phyloP scores from a whole-genome alignment of 1,284 basidiomycete genomes.

The Sanghuangporus baumii region DNA sequence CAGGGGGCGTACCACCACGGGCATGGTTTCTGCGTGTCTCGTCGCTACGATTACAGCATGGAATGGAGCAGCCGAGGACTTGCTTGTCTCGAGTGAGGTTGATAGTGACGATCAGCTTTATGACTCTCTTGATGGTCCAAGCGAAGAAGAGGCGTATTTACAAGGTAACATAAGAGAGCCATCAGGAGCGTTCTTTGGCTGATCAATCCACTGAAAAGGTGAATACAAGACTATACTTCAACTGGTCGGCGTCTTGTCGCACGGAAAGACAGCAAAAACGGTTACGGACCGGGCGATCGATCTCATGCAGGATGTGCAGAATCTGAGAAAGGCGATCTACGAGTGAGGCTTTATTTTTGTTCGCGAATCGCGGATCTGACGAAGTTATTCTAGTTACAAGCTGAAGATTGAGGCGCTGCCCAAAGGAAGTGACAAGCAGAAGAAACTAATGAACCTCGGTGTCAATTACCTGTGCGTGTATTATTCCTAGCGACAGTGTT shows the following conservation, averaged over 20 bases:
- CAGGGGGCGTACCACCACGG: slow-evolving; percentile 81
- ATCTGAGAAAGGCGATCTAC: slow-evolving; percentile 87
- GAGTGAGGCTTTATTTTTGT: slow-evolving; percentile 44
- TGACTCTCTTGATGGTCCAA: slow-evolving; percentile 69
- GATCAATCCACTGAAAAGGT: slow-evolving; percentile 41
- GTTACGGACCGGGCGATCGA: slow-evolving; percentile 88
- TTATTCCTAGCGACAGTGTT: not conserved
- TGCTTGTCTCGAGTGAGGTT: slow-evolving; percentile 34
- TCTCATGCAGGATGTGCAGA: slow-evolving; percentile 91
- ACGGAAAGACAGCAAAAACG: slow-evolving; percentile 90
- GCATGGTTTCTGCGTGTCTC: slow-evolving; percentile 87
- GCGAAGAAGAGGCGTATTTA: slow-evolving; percentile 82
- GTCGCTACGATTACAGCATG: slow-evolving; percentile 76
- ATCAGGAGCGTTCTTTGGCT: not conserved
- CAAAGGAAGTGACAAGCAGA: slow-evolving; percentile 71
- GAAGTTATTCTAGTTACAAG: slow-evolving; percentile 63
- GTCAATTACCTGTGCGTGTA: slow-evolving; percentile 77
- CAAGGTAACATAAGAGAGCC: slow-evolving; percentile 50
- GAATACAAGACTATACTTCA: slow-evolving; percentile 98
- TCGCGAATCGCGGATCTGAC: not conserved
- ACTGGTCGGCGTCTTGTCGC: slow-evolving; percentile 83
- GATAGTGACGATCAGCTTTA: slow-evolving; percentile 41
- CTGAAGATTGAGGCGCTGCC: slow-evolving; percentile 82
- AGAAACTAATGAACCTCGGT: slow-evolving; percentile 66
- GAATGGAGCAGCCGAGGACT: slow-evolving; percentile 37